Evolutionary conservation across 73 alveolate genomes (phyloP).

Genomic region (Uronychia binucleata): DNA sequence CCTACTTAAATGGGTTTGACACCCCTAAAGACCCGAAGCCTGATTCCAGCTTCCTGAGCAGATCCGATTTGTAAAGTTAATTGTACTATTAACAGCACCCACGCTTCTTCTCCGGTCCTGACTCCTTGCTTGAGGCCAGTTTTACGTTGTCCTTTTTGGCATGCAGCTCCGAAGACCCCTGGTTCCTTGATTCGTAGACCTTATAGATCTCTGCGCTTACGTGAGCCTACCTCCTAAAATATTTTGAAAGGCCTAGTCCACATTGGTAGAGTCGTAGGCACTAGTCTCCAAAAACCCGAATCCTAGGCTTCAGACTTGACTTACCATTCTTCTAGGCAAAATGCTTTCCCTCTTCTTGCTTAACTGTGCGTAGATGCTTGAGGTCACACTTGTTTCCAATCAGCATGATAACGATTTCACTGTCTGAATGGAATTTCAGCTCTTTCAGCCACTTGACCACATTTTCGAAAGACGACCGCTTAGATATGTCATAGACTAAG

Average conservation of each 20-base stretch:
- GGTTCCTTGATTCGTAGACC: too few species aligned
- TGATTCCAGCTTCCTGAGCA: too few species aligned
- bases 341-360: conserved; percentile 66
- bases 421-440: conserved; percentile 80
- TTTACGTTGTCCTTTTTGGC: too few species aligned
- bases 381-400: conserved; percentile 87
- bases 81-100: too few species aligned
- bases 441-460: conserved; percentile 78
- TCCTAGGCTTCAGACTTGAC: conserved; percentile 45
- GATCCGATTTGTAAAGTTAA: too few species aligned
- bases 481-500: conserved; percentile 83
- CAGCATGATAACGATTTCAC: conserved; percentile 70
- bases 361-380: conserved; percentile 77
- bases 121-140: too few species aligned
- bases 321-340: conserved; percentile 59
- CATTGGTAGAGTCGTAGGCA: conserved; percentile 56
- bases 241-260: conserved; percentile 46
- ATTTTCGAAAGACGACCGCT: conserved; percentile 62
- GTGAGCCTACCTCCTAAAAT: conserved; percentile 4
- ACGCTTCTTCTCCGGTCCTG: too few species aligned
- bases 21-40: too few species aligned
- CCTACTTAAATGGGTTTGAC: too few species aligned
- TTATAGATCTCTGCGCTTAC: background rate
- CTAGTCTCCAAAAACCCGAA: conserved; percentile 56
- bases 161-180: too few species aligned